Percentiles rank a stretch among this genome's conserved stretches.
Evolutionary conservation across 495 filamentous ascomycete species (phyloP).

Genomic region (Recurvomyces mirabilis): DNA sequence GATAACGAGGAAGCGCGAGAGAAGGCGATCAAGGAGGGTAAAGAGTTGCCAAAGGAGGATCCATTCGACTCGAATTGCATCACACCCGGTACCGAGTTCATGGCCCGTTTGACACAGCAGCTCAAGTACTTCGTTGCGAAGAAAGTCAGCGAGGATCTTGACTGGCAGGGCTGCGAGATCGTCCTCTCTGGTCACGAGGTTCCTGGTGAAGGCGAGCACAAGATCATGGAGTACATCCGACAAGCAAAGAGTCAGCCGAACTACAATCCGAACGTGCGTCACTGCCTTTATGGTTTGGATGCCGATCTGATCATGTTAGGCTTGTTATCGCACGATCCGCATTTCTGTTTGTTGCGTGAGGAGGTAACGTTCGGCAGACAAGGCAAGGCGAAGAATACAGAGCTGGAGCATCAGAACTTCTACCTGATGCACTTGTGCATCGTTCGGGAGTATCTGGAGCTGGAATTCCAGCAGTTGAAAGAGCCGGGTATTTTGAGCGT

Average conservation of each 20-base stretch:
- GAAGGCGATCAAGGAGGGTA: constrained; percentile 76
- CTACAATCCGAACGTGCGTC: constrained; percentile 90
- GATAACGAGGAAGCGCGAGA: constrained; percentile 82
- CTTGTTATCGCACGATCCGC: constrained; percentile 90
- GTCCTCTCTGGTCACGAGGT: constrained; percentile 97
- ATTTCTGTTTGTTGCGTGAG: constrained; percentile 93
- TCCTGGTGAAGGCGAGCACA: constrained; percentile 98
- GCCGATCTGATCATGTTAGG: constrained; percentile 99
- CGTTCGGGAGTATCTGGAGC: constrained; percentile 89
- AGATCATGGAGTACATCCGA: constrained; percentile 99
- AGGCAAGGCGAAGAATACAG: constrained; percentile 76
- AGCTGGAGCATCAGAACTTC: constrained; percentile 98
- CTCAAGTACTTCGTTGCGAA: constrained; percentile 98
- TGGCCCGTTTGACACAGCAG: constrained; percentile 88
- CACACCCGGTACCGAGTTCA: constrained; percentile 94
- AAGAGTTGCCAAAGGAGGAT: constrained; percentile 88
- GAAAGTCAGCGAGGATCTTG: constrained; percentile 90
- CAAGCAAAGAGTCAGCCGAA: constrained; percentile 86
- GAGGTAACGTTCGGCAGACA: constrained; percentile 94
- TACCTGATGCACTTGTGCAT: constrained; percentile 95
- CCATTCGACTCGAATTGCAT: constrained; percentile 99
- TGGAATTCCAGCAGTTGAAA: constrained; percentile 93
- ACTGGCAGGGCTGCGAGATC: constrained; percentile 87
- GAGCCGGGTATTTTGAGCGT: constrained; percentile 62
- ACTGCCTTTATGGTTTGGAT: constrained; percentile 95